Base-by-base conservation (phyloP, 108 stramenopile genomes). In the Cyclotella atomus region DNA sequence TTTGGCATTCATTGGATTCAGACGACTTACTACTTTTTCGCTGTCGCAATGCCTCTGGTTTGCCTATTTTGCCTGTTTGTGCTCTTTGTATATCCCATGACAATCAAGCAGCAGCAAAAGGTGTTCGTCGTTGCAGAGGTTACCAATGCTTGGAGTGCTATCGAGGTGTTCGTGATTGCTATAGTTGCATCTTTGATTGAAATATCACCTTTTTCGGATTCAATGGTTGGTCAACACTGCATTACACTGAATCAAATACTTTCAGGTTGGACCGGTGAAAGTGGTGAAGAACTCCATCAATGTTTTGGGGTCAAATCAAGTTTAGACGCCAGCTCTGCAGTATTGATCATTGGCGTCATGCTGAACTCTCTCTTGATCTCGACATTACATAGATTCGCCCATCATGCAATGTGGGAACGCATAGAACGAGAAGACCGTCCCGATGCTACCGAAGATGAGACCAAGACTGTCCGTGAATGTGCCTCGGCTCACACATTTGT, bases 101-200 rank as follows among this genome's bases (percentile, higher is more conserved):
- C 69, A 19, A 50, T 85, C 30, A 54, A 47, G 32, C 57, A 32
- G 3, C 94, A 95, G 59, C 74, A 91, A 32, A 70, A 82, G 30
- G 68, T 90, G 10, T 83, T 91, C 21, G 52, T 89, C 29, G 36
- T 92, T 49, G 91, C 89, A 27, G 96, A 97, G 71, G 81, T 97
- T 16, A 68, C 88, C 21, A 96, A 92, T 55, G 92, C 92, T 17
- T 97, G 96, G 96, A 86, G 87, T 45, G 95, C 95, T 3, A 77
- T 96, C 28, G 96, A 97, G 65, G 96, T 97, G 5, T 97, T 97
- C 71, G 70, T 89, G 0, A 71, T 97, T 56, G 66, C 79, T 8
- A 73, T 81, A 30, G 19, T 81, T 30, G 95, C 89, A 7, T 88
- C 94, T 0, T 54, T 97, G 43, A 55, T 93, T 27, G 86, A 97